Evolutionary conservation across 2,329 filamentous ascomycete species (phyloP).

Genomic region (Emmonsiellopsis sp.): DNA sequence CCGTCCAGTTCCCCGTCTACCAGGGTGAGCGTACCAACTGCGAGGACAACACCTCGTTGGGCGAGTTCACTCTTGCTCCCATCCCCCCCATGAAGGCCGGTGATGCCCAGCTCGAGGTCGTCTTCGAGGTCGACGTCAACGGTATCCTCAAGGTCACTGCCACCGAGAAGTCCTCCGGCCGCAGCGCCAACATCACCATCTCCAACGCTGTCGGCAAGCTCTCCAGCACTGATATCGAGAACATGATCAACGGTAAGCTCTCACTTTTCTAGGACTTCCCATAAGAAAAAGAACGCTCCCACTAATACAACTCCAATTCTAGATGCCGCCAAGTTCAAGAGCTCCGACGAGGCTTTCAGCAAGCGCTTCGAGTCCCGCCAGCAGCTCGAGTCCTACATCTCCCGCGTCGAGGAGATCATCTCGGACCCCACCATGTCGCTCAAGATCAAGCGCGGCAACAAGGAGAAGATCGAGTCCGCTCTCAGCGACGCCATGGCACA

Average conservation of each 20-base stretch:
- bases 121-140: constrained; percentile 99
- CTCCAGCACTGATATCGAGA: constrained; percentile 87
- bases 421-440: constrained; percentile 91
- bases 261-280: background rate
- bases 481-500: constrained; percentile 96
- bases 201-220: constrained; percentile 99
- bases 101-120: constrained; percentile 91
- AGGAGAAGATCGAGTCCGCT: constrained; percentile 98
- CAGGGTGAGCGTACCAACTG: constrained; percentile 98
- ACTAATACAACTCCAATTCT: constrained; percentile 11
- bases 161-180: constrained; percentile 96
- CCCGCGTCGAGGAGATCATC: constrained; percentile 96
- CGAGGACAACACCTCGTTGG: constrained; percentile 94
- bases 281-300: constrained; percentile 10
- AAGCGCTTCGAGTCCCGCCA: constrained; percentile 99
- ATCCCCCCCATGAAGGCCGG: constrained; percentile 81
- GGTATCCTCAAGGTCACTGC: constrained; percentile 99
- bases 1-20: constrained; percentile 84
- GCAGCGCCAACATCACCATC: constrained; percentile 98
- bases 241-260: constrained; percentile 74
- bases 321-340: constrained; percentile 98
- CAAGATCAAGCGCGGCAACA: constrained; percentile 97
- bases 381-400: constrained; percentile 98
- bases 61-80: constrained; percentile 92
- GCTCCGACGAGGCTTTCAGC: constrained; percentile 93